Evolutionary conservation across 2,329 filamentous ascomycete genomes (phyloP), one percentile per base, ranked within the genome.

Genomic region (Dryadomyces quercus-mongolicae): DNA sequence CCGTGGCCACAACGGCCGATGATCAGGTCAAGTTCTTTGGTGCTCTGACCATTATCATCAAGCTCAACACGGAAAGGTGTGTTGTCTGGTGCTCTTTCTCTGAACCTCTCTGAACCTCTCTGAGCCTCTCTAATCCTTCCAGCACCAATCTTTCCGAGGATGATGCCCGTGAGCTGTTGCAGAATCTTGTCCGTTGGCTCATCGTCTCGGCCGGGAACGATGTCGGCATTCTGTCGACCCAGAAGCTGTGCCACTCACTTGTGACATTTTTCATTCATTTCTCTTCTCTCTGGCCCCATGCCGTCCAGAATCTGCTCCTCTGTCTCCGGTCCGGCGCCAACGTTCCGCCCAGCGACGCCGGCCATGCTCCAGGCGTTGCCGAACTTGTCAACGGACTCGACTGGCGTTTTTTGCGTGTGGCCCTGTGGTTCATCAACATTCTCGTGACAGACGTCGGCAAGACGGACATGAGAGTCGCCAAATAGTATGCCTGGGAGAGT

Each of bases 11-110:
- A 51, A 82, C 81, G 57, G 71, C 78, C 21, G 82, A 88, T 60
- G 79, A 86, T 57, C 85, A 91, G 62, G 81, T 93, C 60, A 85
- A 86, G 59, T 97, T 97, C 70, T 95, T 95, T 65, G 93, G 89
- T 15, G 92, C 91, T 34, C 76, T 96, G 56, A 97, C 92, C 0
- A 85, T 96, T 60, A 94, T 89, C 51, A 82, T 97, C 62, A 98
- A 97, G 70, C 80, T 97, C 56, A 96, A 97, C 66, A 85, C 84
- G n/a, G 88, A 93, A 65, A 88, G 84, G 85, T 86, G 71, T 59
- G 74, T 63, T 38, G 7, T 6, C 12, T 2, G 18, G 12, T 13
- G 15, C 10, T 12, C 15, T 4, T 40, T 5, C 10, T 40, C 15
- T 40, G 18, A n/a, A 1, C 7, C 13, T n/a, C 22, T 5, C 18